These are phyloP conservation scores for Eucalyptus polybractea DNA, from an alignment of 345 rosid genomes.

Conservation along the genomic window DNA sequence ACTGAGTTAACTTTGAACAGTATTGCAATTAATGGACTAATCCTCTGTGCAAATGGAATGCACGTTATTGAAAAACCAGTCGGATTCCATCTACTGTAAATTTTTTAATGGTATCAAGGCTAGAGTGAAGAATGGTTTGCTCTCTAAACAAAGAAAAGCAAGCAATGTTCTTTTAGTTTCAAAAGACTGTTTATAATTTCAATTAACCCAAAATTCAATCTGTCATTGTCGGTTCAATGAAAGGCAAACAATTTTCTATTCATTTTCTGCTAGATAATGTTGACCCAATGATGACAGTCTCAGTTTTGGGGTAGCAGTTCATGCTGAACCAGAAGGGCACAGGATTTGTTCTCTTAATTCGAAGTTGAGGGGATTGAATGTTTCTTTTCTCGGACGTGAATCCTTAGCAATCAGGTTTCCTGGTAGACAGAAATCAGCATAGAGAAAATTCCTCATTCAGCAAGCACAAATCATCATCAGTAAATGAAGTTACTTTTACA, in stretches of 20 bases:
- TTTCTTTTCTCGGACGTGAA: neutral
- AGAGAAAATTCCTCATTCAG: constrained; percentile 7
- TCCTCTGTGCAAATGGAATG: neutral
- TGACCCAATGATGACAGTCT: neutral
- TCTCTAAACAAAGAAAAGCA: neutral
- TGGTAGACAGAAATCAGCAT: constrained; percentile 5
- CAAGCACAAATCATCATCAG: constrained; percentile 4
- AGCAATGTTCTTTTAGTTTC: neutral
- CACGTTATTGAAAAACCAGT: neutral
- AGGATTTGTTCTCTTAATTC: neutral
- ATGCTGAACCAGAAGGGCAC: neutral
- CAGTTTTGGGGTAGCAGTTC: neutral
- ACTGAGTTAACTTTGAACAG: neutral
- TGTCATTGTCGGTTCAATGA: neutral
- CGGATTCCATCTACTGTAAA: neutral
- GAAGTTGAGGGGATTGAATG: neutral
- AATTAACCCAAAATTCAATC: neutral
- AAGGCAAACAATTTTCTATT: neutral
- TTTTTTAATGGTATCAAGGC: neutral
- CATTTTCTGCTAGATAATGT: neutral
- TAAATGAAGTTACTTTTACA: constrained; percentile 14
- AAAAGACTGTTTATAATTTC: too few species aligned
- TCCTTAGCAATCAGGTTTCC: constrained; percentile 1
- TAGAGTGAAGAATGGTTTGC: neutral
- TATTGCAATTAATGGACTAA: neutral